Percentiles rank a stretch among this genome's conserved stretches.
phyloP scores from a whole-genome alignment of 1,284 basidiomycete species.

The Schizophyllum commune region DNA sequence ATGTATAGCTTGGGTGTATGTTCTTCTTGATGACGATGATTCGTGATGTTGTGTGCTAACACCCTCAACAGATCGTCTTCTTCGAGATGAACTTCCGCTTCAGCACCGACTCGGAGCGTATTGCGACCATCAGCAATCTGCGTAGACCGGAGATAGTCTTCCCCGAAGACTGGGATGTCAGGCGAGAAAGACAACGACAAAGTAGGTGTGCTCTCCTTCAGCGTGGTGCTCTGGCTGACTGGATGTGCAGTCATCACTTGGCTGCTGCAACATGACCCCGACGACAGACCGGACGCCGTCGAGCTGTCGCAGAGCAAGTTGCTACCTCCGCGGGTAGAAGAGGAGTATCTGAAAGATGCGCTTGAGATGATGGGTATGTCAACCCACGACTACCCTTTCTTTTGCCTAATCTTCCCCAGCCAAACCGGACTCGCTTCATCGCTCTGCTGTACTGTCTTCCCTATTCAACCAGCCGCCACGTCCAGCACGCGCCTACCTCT shows the following conservation, averaged over 20 bases:
- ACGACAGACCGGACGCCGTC: constrained; percentile 76
- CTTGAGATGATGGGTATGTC: constrained; percentile 66
- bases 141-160: constrained; percentile 70
- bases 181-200: constrained; percentile 55
- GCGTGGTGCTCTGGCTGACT: not conserved
- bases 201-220: constrained; percentile 38
- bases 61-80: constrained; percentile 70
- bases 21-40: constrained; percentile 9
- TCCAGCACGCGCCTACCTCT: constrained; percentile 67
- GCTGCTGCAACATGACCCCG: constrained; percentile 81
- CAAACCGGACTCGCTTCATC: constrained; percentile 66
- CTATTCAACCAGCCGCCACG: constrained; percentile 67
- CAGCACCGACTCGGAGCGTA: constrained; percentile 83
- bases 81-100: constrained; percentile 96
- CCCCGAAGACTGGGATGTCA: constrained; percentile 67
- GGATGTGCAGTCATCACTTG: constrained; percentile 60
- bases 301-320: constrained; percentile 79
- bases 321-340: constrained; percentile 69
- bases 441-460: constrained; percentile 61
- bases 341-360: constrained; percentile 81
- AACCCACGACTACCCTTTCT: not conserved
- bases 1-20: constrained; percentile 88
- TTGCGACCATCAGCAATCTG: constrained; percentile 74
- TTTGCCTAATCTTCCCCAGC: constrained; percentile 29
- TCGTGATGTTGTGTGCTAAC: constrained; percentile 1